Evolutionary conservation across 768 basidiomycete genomes (phyloP), one percentile per base, ranked within the genome.

Genomic region (Hericium coralloides): DNA sequence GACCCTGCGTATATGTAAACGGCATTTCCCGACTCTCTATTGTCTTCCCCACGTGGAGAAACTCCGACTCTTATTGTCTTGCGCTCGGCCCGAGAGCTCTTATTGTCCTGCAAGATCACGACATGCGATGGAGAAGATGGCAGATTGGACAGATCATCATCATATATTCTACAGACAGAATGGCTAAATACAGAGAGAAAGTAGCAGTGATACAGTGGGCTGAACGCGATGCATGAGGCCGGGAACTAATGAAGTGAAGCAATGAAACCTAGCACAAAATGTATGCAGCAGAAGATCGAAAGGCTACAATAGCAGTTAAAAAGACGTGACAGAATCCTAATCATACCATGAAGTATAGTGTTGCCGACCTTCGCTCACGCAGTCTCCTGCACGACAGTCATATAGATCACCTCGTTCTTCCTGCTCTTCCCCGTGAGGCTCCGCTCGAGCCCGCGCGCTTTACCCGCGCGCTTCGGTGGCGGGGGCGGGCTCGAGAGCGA

Each of bases 371-470:
- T 15, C 41, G 41, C 41, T 43, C 41, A 45, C 43, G 6, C 6
- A 10, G 56, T 62, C 52, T 62, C 61, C 17, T 60, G 52, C 38
- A 62, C 61, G 12, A 62, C 59, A 7, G 56, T 62, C 61, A 62
- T 60, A 36, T 56, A 58, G 17, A 60, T 58, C 18, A 25, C 43
- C 4, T 60, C 56, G 15, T 58, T 50, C 52, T 55, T 60, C 39
- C 26, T 60, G 23, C 37, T 4, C 38, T 45, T 49, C 26, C 18
- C 57, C 5, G 60, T 45, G 1, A 26, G 50, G 8, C n/a, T n/a
- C n/a, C 43, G 43, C 15, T 18, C 43, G 18, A 18, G 12, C 43
- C 7, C 43, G 43, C 43, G 43, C 15, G n/a, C 43, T 17, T 18
- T 45, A 17, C n/a, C 43, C 15, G 17, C 20, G 12, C 18, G 22